Evolutionary conservation across 805 yeast species (phyloP).

Genomic region (Metschnikowia borealis): DNA sequence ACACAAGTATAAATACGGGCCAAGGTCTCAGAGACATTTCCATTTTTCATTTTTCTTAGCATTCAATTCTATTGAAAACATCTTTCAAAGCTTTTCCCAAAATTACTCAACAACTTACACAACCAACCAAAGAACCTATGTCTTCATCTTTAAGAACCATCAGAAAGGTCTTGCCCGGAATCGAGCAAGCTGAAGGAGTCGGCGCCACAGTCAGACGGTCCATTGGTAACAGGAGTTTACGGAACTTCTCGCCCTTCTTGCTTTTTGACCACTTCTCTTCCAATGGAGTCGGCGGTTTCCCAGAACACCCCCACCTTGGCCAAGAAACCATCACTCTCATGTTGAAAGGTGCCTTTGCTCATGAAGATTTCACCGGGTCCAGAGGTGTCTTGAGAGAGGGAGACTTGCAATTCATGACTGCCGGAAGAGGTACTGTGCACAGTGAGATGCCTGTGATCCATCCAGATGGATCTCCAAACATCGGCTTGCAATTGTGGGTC

Average conservation of each 20-base stretch:
- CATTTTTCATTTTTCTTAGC: not conserved
- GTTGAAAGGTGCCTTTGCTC: slow-evolving; percentile 64
- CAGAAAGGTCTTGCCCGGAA: slow-evolving; percentile 40
- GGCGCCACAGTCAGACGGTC: slow-evolving; percentile 86
- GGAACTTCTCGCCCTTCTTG: slow-evolving; percentile 78
- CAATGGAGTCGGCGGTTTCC: slow-evolving; percentile 67
- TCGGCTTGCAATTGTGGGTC: slow-evolving; percentile 77
- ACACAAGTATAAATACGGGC: slow-evolving; percentile 1
- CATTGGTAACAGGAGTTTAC: slow-evolving; percentile 61
- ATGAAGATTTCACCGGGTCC: slow-evolving; percentile 85
- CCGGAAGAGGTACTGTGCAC: slow-evolving; percentile 84
- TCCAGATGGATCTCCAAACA: slow-evolving; percentile 24
- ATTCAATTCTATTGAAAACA: not conserved
- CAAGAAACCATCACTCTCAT: slow-evolving; percentile 76
- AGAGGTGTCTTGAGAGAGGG: slow-evolving; percentile 74
- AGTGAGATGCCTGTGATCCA: slow-evolving; percentile 75
- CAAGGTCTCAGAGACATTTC: not conserved
- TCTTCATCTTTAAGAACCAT: slow-evolving; percentile 27
- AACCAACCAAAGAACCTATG: slow-evolving; percentile 7
- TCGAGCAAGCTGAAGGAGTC: slow-evolving; percentile 77
- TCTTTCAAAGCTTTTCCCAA: not conserved
- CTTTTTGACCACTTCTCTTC: slow-evolving; percentile 77
- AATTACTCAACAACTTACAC: not conserved
- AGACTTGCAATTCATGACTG: slow-evolving; percentile 91
- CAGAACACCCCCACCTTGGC: slow-evolving; percentile 81